phyloP scores from a whole-genome alignment of 2,329 filamentous ascomycete genomes.

The Epichloe hybrida region DNA sequence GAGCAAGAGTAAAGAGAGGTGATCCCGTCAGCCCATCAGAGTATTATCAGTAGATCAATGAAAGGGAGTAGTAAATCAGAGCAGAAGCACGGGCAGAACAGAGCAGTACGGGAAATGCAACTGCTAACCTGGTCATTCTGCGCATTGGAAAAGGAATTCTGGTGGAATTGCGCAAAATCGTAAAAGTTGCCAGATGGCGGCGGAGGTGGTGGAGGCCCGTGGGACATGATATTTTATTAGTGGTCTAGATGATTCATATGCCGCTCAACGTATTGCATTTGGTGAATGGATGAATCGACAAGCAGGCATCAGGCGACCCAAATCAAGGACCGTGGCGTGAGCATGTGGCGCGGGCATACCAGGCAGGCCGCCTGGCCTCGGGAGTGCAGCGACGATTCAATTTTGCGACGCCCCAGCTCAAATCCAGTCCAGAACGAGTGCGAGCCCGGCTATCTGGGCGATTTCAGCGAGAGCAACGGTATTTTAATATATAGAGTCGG shows the following conservation, averaged over 20 bases:
- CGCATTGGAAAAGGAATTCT: conserved; percentile 2
- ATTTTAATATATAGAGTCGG: background rate
- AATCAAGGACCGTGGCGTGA: conserved; percentile 1
- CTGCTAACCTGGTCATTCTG: conserved; percentile 4
- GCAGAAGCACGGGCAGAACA: background rate
- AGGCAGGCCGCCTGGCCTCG: conserved; percentile 2
- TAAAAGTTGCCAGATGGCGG: conserved; percentile 3
- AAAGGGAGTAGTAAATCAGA: background rate
- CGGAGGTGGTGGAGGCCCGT: conserved; percentile 5
- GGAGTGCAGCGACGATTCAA: background rate
- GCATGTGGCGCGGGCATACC: conserved; percentile 4
- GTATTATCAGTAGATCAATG: background rate
- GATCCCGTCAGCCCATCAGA: conserved; percentile 1
- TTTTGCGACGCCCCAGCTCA: no score
- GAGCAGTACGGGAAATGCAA: background rate
- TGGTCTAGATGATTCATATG: background rate
- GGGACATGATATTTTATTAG: conserved; percentile 5
- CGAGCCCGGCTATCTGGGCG: background rate
- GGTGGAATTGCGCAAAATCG: conserved; percentile 2
- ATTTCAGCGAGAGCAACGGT: no score
- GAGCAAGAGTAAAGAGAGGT: background rate
- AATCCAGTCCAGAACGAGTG: background rate
- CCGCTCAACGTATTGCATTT: conserved; percentile 1
- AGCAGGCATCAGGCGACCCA: background rate
- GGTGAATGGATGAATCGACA: background rate